phyloP scores from a whole-genome alignment of 139 green algal species.

The Chlamydomonas sp. region DNA sequence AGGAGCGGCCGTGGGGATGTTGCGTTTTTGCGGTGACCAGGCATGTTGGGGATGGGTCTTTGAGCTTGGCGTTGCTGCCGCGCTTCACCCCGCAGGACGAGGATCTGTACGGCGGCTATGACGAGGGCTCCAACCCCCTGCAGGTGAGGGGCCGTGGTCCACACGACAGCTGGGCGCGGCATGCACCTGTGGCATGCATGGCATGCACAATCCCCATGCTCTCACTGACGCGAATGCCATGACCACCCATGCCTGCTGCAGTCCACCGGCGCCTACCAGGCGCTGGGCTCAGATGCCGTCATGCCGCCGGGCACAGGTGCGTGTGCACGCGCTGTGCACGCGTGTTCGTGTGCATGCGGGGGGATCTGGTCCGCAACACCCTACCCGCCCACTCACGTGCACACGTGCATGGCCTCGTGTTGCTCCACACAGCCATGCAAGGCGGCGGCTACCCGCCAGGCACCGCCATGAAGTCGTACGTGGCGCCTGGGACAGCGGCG shows the following conservation, averaged over 20 bases:
- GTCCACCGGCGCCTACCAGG: not conserved
- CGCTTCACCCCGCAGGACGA: too few relatives aligned
- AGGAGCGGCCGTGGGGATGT: too few relatives aligned
- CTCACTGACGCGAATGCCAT: not conserved
- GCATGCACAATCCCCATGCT: too few relatives aligned
- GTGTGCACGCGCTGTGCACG: not conserved
- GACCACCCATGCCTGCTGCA: not conserved
- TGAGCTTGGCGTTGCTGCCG: too few relatives aligned
- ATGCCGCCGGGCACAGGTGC: not conserved
- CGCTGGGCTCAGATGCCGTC: not conserved
- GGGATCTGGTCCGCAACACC: not conserved
- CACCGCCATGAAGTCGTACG: slow-evolving; percentile 38
- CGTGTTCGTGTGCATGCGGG: slow-evolving; percentile 1
- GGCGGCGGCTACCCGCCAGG: slow-evolving; percentile 23
- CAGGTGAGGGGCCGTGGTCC: too few relatives aligned
- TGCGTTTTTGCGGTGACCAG: too few relatives aligned
- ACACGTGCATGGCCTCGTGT: slow-evolving; percentile 3
- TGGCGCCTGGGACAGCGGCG: slow-evolving; percentile 25
- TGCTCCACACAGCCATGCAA: slow-evolving; percentile 34
- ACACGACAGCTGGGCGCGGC: too few relatives aligned
- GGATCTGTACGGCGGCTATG: slow-evolving; percentile 59
- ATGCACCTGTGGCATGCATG: too few relatives aligned
- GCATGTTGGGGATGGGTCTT: too few relatives aligned
- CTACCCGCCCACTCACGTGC: not conserved
- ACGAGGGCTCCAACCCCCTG: slow-evolving; percentile 36